Conservation (phyloP, 345 rosid genomes). For the Gossypioides kirkii region DNA sequence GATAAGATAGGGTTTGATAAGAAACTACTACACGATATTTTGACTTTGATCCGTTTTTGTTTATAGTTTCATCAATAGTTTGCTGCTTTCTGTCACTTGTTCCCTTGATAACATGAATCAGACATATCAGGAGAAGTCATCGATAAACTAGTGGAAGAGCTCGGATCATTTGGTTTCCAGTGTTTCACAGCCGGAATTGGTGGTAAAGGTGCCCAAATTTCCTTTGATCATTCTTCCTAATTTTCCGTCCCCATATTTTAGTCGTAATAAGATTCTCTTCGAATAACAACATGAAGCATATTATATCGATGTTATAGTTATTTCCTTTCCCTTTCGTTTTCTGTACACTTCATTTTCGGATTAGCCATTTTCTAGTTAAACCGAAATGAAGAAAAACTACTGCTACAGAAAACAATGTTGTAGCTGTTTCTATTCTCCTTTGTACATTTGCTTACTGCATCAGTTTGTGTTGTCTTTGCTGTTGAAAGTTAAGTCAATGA, state of each 20-base stretch:
- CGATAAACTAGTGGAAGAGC: constrained; percentile 57
- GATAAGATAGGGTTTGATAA: background rate
- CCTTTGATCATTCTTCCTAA: constrained; percentile 37
- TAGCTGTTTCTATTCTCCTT: background rate
- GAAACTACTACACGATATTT: no score
- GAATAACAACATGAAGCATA: background rate
- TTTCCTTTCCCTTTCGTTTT: background rate
- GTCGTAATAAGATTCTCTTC: background rate
- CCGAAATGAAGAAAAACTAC: background rate
- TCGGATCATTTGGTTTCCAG: constrained; percentile 76
- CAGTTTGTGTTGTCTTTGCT: background rate
- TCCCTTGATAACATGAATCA: constrained; percentile 42
- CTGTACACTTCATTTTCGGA: background rate
- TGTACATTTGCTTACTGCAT: background rate
- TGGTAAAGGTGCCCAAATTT: constrained; percentile 71
- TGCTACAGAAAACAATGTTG: background rate
- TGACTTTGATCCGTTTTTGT: background rate
- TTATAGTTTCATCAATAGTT: background rate
- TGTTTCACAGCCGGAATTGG: constrained; percentile 73
- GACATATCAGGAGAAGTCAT: constrained; percentile 49
- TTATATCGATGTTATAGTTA: background rate
- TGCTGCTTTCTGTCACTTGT: background rate
- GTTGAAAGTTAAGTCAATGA: no score
- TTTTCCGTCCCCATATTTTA: background rate
- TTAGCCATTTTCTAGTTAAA: background rate